A percentile compares a stretch with the other conserved stretches of the same genome.
These are phyloP conservation scores for Candida coquimbonensis DNA, from an alignment of 805 yeast species.

Conservation along the genomic window DNA sequence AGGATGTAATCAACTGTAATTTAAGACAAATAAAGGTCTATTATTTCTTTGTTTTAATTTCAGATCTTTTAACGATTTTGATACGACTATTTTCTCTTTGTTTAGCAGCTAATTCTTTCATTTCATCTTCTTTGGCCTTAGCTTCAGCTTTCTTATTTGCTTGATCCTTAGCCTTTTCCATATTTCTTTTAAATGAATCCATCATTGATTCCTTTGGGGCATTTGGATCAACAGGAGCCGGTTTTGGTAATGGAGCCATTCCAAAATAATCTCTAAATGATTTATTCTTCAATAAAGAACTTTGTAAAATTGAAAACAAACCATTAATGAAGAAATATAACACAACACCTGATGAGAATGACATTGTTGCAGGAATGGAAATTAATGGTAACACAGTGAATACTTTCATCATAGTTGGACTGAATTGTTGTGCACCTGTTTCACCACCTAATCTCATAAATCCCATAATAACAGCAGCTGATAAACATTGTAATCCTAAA, in stretches of 20 bases:
- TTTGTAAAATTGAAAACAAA: constrained; percentile 64
- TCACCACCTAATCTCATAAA: constrained; percentile 88
- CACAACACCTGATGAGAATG: constrained; percentile 77
- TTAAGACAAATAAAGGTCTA: not conserved
- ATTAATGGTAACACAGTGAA: constrained; percentile 70
- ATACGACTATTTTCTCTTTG: constrained; percentile 23
- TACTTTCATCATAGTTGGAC: constrained; percentile 59
- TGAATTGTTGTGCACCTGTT: constrained; percentile 67
- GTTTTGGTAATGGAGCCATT: constrained; percentile 55
- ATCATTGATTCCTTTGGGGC: constrained; percentile 29
- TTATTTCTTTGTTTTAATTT: constrained; percentile 7
- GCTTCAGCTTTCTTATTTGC: constrained; percentile 31
- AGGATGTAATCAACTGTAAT: no score
- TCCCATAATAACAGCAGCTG: constrained; percentile 70
- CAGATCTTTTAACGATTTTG: constrained; percentile 20
- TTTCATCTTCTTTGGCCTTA: constrained; percentile 28
- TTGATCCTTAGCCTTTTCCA: constrained; percentile 33
- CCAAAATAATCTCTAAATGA: constrained; percentile 49
- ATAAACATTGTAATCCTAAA: constrained; percentile 73
- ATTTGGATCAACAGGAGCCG: constrained; percentile 32
- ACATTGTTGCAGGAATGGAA: constrained; percentile 85
- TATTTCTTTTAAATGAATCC: constrained; percentile 32
- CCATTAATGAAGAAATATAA: constrained; percentile 83
- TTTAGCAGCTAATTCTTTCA: constrained; percentile 25
- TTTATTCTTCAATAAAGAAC: constrained; percentile 53